A percentile compares a stretch with the other conserved stretches of the same genome.
Evolutionary conservation across 2,329 filamentous ascomycete species (phyloP).

Genomic region (Hypoxylon sp.): DNA sequence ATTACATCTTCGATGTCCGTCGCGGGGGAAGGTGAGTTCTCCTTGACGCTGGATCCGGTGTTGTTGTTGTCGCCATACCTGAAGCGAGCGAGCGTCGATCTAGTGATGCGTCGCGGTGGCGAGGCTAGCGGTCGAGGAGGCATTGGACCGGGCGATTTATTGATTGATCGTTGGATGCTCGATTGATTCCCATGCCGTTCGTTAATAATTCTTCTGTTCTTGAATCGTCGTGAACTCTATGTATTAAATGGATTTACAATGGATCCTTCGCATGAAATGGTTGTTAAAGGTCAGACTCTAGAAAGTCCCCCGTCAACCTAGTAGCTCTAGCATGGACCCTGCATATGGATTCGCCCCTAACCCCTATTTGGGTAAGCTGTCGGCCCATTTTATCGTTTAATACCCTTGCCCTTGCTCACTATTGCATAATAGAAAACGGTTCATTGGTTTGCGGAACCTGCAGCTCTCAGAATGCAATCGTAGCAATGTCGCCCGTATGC

Average conservation of each 20-base stretch:
- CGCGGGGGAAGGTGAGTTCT: slow-evolving; percentile 19
- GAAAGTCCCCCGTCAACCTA: too few species aligned
- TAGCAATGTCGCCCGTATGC: too few species aligned
- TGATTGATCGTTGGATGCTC: slow-evolving; percentile 11
- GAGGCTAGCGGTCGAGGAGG: slow-evolving; percentile 33
- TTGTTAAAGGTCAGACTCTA: too few species aligned
- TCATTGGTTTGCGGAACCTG: too few species aligned
- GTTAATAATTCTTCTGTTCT: background rate
- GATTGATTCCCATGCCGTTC: slow-evolving; percentile 29
- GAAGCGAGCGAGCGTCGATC: slow-evolving; percentile 46
- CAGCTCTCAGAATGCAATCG: too few species aligned
- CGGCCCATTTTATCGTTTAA: too few species aligned
- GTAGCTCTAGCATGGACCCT: too few species aligned
- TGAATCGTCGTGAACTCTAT: too few species aligned
- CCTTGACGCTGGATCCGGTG: slow-evolving; percentile 15
- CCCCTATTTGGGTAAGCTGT: background rate
- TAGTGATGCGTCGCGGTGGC: slow-evolving; percentile 45
- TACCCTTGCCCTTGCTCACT: slow-evolving; percentile 7
- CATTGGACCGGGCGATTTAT: slow-evolving; percentile 33
- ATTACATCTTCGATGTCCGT: slow-evolving; percentile 46
- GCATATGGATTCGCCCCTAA: slow-evolving; percentile 7
- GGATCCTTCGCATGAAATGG: too few species aligned
- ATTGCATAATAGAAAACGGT: slow-evolving; percentile 8
- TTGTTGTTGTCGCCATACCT: slow-evolving; percentile 37
- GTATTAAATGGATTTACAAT: too few species aligned